These are phyloP conservation scores for Ophiostoma montium DNA, from an alignment of 2,329 filamentous ascomycete species.

Conservation along the genomic window DNA sequence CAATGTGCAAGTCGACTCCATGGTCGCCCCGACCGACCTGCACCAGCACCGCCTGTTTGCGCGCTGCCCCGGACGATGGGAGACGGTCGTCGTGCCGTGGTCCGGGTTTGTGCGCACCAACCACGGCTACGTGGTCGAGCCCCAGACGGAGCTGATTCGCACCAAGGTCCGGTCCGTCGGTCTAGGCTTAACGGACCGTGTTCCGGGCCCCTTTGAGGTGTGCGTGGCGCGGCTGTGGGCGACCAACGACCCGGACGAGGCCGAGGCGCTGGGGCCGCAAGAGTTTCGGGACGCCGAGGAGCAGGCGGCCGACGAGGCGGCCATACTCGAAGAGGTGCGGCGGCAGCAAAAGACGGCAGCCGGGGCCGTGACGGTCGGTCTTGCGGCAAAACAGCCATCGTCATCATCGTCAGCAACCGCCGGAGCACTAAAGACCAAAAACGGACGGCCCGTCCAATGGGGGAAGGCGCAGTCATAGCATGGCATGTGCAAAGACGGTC, in stretches of 20 bases:
- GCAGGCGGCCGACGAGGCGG: too few species aligned
- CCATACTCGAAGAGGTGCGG: neutral
- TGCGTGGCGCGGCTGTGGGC: constrained; percentile 82
- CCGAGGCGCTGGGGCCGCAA: constrained; percentile 16
- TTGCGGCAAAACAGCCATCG: neutral
- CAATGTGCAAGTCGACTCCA: constrained; percentile 87
- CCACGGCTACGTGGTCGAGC: constrained; percentile 80
- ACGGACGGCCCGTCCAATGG: neutral
- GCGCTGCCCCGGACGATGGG: constrained; percentile 72
- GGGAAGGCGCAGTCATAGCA: neutral
- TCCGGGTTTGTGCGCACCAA: constrained; percentile 92
- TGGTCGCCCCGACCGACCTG: constrained; percentile 76
- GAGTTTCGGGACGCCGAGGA: constrained; percentile 11
- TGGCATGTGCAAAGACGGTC: too few species aligned
- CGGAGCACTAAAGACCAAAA: neutral
- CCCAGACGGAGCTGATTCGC: constrained; percentile 76
- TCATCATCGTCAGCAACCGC: neutral
- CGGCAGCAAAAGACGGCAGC: neutral
- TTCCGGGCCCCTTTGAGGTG: constrained; percentile 79
- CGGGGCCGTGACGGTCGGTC: neutral
- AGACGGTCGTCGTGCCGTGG: constrained; percentile 85
- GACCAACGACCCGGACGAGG: constrained; percentile 49
- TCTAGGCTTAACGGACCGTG: constrained; percentile 75
- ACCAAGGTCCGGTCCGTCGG: constrained; percentile 78
- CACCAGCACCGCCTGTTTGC: constrained; percentile 86